Evolutionary conservation across 2,329 filamentous ascomycete species (phyloP).

Genomic region (Arthrobotrys megalospora): DNA sequence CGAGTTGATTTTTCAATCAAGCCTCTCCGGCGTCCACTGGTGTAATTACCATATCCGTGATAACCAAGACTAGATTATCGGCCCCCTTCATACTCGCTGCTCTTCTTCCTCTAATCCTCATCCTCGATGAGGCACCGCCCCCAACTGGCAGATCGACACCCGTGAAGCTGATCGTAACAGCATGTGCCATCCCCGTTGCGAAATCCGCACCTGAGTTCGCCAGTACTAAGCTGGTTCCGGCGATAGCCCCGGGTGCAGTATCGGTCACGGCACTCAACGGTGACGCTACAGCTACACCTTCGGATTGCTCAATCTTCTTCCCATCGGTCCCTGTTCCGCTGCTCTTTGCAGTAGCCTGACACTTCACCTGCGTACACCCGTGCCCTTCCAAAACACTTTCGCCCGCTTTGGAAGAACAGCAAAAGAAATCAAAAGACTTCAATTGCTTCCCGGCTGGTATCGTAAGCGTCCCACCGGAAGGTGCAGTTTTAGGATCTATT

Average conservation of each 20-base stretch:
- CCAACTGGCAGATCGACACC: neutral
- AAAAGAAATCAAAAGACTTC: slow-evolving; percentile 48
- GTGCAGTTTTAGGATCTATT: slow-evolving; percentile 16
- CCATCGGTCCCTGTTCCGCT: neutral
- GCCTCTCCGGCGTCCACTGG: slow-evolving; percentile 17
- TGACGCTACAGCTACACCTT: slow-evolving; percentile 4
- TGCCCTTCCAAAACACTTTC: slow-evolving; percentile 49
- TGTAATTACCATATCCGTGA: slow-evolving; percentile 23
- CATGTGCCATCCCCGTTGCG: neutral
- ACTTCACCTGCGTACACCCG: slow-evolving; percentile 32
- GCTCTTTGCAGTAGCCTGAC: slow-evolving; percentile 19
- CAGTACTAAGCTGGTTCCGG: slow-evolving; percentile 5
- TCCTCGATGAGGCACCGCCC: neutral
- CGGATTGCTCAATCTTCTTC: slow-evolving; percentile 8
- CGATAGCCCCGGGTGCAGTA: slow-evolving; percentile 6
- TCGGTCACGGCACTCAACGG: neutral
- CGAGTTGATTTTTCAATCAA: neutral
- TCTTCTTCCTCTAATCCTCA: neutral
- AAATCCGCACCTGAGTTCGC: neutral
- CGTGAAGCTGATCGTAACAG: slow-evolving; percentile 23
- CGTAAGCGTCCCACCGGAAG: slow-evolving; percentile 15
- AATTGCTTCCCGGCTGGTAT: slow-evolving; percentile 34
- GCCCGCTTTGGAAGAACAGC: slow-evolving; percentile 42
- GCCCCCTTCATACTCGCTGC: neutral
- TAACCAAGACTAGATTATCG: slow-evolving; percentile 25